These are phyloP conservation scores for Aaosphaeria pasadenensis DNA, from an alignment of 2,329 filamentous ascomycete genomes.

Conservation along the genomic window DNA sequence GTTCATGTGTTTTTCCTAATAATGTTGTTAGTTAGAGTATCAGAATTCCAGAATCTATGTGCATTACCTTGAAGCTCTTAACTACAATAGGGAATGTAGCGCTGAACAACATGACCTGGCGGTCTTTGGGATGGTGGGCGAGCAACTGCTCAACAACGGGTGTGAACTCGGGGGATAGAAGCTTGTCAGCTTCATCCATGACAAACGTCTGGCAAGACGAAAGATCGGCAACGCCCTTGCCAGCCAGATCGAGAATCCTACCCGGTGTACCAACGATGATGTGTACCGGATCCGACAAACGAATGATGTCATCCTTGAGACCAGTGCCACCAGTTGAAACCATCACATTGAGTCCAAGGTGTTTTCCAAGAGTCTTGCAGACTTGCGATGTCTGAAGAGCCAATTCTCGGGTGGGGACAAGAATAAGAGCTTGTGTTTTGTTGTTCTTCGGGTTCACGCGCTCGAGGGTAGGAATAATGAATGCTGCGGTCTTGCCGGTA, in stretches of 20 bases:
- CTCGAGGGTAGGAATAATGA: constrained; percentile 92
- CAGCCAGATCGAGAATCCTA: constrained; percentile 90
- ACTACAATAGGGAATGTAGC: constrained; percentile 97
- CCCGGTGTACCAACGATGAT: constrained; percentile 97
- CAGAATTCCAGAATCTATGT: neutral
- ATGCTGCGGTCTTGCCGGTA: constrained; percentile 96
- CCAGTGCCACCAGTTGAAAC: constrained; percentile 96
- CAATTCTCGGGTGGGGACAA: constrained; percentile 94
- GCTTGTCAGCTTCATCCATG: constrained; percentile 99
- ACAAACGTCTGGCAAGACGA: constrained; percentile 97
- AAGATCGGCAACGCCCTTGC: constrained; percentile 93
- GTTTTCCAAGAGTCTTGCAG: constrained; percentile 97
- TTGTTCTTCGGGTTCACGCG: constrained; percentile 94
- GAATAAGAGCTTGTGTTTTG: constrained; percentile 94
- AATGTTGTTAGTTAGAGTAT: constrained; percentile 5
- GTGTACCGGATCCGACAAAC: constrained; percentile 89
- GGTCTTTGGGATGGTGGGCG: constrained; percentile 92
- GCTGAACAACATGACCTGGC: constrained; percentile 98
- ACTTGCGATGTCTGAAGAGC: constrained; percentile 98
- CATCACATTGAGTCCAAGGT: constrained; percentile 97
- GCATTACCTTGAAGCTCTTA: constrained; percentile 75
- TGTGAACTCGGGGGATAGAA: constrained; percentile 94
- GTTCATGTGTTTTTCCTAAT: constrained; percentile 88
- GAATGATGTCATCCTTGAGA: constrained; percentile 93
- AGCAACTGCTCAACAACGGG: constrained; percentile 95